Percentiles rank a stretch among this genome's conserved stretches.
Evolutionary conservation across 495 filamentous ascomycete species (phyloP).

Genomic region (Xylona heveae): DNA sequence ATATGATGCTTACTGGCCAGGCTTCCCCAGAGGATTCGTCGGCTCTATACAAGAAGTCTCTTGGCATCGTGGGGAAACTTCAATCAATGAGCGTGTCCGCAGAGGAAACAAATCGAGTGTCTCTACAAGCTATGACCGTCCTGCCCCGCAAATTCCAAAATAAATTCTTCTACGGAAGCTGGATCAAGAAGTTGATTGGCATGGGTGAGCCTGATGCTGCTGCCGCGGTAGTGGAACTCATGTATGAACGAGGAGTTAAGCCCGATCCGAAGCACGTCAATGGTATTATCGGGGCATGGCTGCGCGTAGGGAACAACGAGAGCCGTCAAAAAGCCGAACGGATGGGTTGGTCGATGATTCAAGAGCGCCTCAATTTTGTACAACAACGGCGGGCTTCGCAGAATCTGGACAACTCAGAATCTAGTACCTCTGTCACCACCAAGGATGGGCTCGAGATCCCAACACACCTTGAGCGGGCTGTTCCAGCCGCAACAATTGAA

Average conservation of each 20-base stretch:
- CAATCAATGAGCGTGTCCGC: slow-evolving; percentile 26
- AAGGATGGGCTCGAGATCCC: slow-evolving; percentile 10
- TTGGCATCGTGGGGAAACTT: slow-evolving; percentile 22
- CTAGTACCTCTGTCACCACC: slow-evolving; percentile 8
- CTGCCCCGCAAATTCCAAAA: slow-evolving; percentile 44
- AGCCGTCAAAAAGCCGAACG: slow-evolving; percentile 40
- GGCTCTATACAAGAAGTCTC: slow-evolving; percentile 22
- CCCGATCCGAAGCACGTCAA: slow-evolving; percentile 52
- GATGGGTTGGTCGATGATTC: slow-evolving; percentile 59
- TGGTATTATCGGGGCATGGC: slow-evolving; percentile 53
- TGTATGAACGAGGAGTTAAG: slow-evolving; percentile 40
- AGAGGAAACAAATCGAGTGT: slow-evolving; percentile 26
- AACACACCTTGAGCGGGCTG: slow-evolving; percentile 18
- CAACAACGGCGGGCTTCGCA: slow-evolving; percentile 16
- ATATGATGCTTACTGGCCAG: slow-evolving; percentile 57
- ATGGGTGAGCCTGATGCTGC: slow-evolving; percentile 49
- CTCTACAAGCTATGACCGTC: slow-evolving; percentile 25
- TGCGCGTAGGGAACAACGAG: slow-evolving; percentile 32
- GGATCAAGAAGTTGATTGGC: slow-evolving; percentile 61
- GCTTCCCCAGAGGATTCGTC: slow-evolving; percentile 24
- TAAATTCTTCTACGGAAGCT: slow-evolving; percentile 62
- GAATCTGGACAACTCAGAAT: neutral
- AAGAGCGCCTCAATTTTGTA: slow-evolving; percentile 36
- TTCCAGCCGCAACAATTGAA: slow-evolving; percentile 44
- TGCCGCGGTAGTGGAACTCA: slow-evolving; percentile 40